These are phyloP conservation scores for Hyaloscypha variabilis DNA, from an alignment of 495 filamentous ascomycete genomes.

Conservation along the genomic window DNA sequence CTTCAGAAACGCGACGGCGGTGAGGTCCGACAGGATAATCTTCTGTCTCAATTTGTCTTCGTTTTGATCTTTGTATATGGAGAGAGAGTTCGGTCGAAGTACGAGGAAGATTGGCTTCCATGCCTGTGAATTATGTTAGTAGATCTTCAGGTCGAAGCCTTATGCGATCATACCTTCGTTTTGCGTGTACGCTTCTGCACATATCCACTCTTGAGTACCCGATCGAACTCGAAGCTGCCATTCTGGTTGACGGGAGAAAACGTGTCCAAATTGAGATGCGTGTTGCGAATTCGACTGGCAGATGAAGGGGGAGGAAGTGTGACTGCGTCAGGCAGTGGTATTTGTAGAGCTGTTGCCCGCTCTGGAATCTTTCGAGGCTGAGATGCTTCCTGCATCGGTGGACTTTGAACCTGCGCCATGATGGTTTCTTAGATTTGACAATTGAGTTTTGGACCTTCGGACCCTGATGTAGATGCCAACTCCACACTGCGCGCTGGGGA, in stretches of 20 bases:
- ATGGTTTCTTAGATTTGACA: conserved; percentile 5
- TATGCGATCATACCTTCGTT: conserved; percentile 69
- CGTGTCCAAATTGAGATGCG: conserved; percentile 60
- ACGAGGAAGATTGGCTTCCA: conserved; percentile 94
- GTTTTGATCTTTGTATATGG: conserved; percentile 90
- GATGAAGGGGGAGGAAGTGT: conserved; percentile 24
- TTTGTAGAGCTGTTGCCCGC: conserved; percentile 24
- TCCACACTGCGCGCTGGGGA: background rate
- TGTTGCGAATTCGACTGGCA: conserved; percentile 39
- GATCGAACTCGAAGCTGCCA: conserved; percentile 92
- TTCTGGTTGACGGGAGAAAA: conserved; percentile 90
- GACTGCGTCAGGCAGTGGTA: conserved; percentile 22
- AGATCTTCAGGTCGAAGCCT: background rate
- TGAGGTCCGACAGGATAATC: conserved; percentile 85
- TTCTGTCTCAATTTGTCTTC: conserved; percentile 88
- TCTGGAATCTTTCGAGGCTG: conserved; percentile 31
- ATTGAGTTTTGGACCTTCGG: background rate
- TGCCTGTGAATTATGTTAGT: conserved; percentile 49
- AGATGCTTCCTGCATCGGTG: conserved; percentile 19
- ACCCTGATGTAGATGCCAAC: background rate
- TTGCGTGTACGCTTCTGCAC: conserved; percentile 87
- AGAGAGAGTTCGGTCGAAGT: conserved; percentile 89
- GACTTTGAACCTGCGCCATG: conserved; percentile 29
- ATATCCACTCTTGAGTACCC: conserved; percentile 84
- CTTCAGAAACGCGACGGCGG: conserved; percentile 84